phyloP scores from a whole-genome alignment of 345 rosid genomes.

The Arabis alpina region DNA sequence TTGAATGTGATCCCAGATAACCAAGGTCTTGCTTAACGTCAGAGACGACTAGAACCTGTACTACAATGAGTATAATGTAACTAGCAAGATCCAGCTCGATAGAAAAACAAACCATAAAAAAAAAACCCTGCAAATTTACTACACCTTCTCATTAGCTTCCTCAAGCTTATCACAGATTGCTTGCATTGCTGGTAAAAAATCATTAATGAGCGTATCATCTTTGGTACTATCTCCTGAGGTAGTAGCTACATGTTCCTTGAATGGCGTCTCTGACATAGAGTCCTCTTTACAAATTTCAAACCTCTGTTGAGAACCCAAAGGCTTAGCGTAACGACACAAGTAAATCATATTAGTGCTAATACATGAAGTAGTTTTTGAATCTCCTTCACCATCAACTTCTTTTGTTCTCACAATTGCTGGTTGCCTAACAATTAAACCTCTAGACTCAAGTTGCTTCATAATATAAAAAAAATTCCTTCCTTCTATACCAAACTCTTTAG shows the following conservation, averaged over 20 bases:
- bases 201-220: slow-evolving; percentile 48
- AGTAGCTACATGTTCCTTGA: slow-evolving; percentile 46
- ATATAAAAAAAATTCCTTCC: slow-evolving; percentile 75
- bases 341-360: slow-evolving; percentile 55
- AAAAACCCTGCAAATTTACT: slow-evolving; percentile 29
- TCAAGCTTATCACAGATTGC: slow-evolving; percentile 83
- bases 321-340: slow-evolving; percentile 77
- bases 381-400: slow-evolving; percentile 52
- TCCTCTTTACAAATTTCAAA: slow-evolving; percentile 72
- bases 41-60: slow-evolving; percentile 86
- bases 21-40: slow-evolving; percentile 88
- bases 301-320: slow-evolving; percentile 72
- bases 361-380: too few species aligned
- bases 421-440: slow-evolving; percentile 71
- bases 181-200: slow-evolving; percentile 82
- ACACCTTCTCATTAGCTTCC: slow-evolving; percentile 76
- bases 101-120: not conserved
- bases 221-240: slow-evolving; percentile 43
- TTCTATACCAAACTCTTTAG: slow-evolving; percentile 74
- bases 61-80: slow-evolving; percentile 43
- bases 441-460: slow-evolving; percentile 72
- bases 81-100: slow-evolving; percentile 32
- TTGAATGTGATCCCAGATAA: slow-evolving; percentile 57
- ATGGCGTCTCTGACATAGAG: slow-evolving; percentile 38
- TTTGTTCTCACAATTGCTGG: slow-evolving; percentile 76